Conservation (phyloP, 2,329 filamentous ascomycete species). For the Pseudogymnoascus sp. region DNA sequence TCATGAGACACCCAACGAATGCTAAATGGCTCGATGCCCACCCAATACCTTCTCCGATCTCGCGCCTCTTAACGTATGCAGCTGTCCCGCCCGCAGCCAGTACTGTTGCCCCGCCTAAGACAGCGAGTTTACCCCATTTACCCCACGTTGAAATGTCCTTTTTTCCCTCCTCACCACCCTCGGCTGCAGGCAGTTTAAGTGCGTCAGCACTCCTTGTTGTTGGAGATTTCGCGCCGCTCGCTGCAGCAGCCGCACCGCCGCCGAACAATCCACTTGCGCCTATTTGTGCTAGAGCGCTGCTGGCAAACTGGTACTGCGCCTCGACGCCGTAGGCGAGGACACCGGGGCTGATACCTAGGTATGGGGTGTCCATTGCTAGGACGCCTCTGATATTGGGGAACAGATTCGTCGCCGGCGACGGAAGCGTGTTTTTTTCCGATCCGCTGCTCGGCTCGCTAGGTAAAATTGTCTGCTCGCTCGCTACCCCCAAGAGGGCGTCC, state of each 20-base stretch:
- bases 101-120: constrained; percentile 76
- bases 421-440: constrained; percentile 14
- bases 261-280: constrained; percentile 60
- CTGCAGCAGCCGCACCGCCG: constrained; percentile 38
- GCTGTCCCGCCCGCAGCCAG: constrained; percentile 76
- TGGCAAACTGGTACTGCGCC: constrained; percentile 70
- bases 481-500: constrained; percentile 70
- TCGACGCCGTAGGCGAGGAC: constrained; percentile 84
- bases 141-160: constrained; percentile 51
- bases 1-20: constrained; percentile 82
- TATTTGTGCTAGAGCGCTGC: constrained; percentile 59
- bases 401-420: constrained; percentile 50
- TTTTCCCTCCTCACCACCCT: constrained; percentile 35
- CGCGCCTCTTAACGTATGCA: constrained; percentile 76
- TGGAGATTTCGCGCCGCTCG: constrained; percentile 26
- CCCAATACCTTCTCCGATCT: constrained; percentile 63
- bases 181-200: constrained; percentile 29
- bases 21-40: constrained; percentile 90
- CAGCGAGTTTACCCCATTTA: constrained; percentile 74
- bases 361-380: constrained; percentile 91
- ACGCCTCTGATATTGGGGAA: constrained; percentile 90
- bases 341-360: constrained; percentile 69
- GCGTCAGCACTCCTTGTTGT: constrained; percentile 19
- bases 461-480: constrained; percentile 12
- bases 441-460: neutral